Evolutionary conservation across 352 stramenopile genomes (phyloP).

Genomic region (Globisporangium cylindrosporum): DNA sequence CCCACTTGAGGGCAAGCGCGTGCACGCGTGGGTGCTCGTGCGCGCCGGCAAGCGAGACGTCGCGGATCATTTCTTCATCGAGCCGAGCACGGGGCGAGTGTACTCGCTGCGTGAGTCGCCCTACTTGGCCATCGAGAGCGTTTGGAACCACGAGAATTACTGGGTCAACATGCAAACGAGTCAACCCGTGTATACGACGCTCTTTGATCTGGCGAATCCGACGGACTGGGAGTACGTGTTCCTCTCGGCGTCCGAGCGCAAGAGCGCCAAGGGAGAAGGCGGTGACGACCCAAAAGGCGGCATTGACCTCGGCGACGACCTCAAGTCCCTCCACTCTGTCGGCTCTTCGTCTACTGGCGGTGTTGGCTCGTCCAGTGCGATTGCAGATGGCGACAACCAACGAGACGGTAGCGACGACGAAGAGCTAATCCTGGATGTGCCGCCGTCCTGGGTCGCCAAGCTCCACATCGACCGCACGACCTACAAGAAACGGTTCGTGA

Average conservation of each 20-base stretch:
- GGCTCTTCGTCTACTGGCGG: not conserved
- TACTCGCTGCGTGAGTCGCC: conserved; percentile 81
- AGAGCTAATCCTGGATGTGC: conserved; percentile 76
- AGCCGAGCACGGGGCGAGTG: conserved; percentile 87
- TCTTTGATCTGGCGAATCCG: conserved; percentile 82
- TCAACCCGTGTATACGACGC: conserved; percentile 55
- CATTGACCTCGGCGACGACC: conserved; percentile 52
- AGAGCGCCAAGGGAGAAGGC: conserved; percentile 38
- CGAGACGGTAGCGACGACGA: conserved; percentile 42
- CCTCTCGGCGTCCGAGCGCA: conserved; percentile 69
- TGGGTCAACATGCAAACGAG: conserved; percentile 94
- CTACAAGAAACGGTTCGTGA: conserved; percentile 87
- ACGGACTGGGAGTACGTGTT: conserved; percentile 93
- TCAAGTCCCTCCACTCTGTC: conserved; percentile 41
- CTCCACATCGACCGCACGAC: conserved; percentile 65
- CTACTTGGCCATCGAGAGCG: conserved; percentile 84
- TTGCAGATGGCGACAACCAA: conserved; percentile 52
- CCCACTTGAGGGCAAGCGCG: conserved; percentile 59
- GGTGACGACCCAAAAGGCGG: conserved; percentile 49
- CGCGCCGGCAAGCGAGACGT: conserved; percentile 89
- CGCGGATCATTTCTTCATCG: conserved; percentile 86
- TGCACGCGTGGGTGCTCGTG: conserved; percentile 92
- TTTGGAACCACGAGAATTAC: conserved; percentile 95
- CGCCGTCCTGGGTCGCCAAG: conserved; percentile 81
- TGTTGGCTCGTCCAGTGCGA: not conserved